Percentiles rank a stretch among this genome's conserved stretches.
phyloP scores from a whole-genome alignment of 164 flowering plant genomes.

The Kingdonia uniflora region DNA sequence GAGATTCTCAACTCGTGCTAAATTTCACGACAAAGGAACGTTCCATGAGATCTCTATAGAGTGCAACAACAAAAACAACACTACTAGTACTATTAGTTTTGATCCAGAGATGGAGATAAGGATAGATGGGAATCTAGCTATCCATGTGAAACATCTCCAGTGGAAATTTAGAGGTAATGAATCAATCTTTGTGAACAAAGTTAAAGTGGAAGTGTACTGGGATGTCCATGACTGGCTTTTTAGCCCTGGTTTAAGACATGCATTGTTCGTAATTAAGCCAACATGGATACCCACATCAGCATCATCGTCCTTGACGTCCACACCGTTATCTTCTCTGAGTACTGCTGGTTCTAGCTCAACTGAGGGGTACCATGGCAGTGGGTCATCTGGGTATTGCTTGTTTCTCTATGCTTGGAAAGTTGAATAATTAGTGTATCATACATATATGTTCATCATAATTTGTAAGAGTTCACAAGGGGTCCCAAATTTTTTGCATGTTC shows the following conservation, averaged over 20 bases:
- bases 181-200: constrained; percentile 30
- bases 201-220: constrained; percentile 54
- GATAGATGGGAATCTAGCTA: constrained; percentile 46
- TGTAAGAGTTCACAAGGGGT: background rate
- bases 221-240: constrained; percentile 78
- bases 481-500: constrained; percentile 3
- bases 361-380: constrained; percentile 19
- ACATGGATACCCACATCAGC: constrained; percentile 9
- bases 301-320: constrained; percentile 17
- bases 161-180: constrained; percentile 75
- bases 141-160: constrained; percentile 56
- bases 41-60: constrained; percentile 49
- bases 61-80: constrained; percentile 23
- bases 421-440: constrained; percentile 17
- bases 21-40: constrained; percentile 41
- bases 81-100: constrained; percentile 1
- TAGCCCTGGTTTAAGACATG: constrained; percentile 54
- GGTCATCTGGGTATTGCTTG: constrained; percentile 47
- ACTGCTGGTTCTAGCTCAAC: constrained; percentile 22
- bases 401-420: constrained; percentile 69
- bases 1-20: constrained; percentile 36
- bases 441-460: background rate
- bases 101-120: constrained; percentile 62
- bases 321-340: constrained; percentile 11
- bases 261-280: constrained; percentile 57